Evolutionary conservation across 148 eudicot genomes (phyloP), one percentile per base, ranked within the genome.

Genomic region (Vaccinium corymbosum): DNA sequence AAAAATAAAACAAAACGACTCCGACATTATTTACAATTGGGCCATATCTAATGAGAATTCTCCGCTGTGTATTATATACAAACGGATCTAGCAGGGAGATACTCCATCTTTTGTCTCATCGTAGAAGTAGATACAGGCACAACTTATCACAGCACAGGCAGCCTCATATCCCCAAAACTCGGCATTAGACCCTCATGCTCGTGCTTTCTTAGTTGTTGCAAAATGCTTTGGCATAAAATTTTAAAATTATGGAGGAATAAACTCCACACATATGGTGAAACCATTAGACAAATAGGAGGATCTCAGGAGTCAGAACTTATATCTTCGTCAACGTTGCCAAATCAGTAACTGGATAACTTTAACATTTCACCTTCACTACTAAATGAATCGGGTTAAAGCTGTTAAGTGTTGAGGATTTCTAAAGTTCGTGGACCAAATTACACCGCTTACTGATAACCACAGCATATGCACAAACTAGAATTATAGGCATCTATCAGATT

Each of bases 401-500:
- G 3, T 48, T 38, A 57, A 75, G 51, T 29, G 3, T 48, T 38
- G 48, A 75, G 61, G 2, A 80, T 56, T 73, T 25, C 50, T 29
- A 68, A 38, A 32, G 52, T 81, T 19, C 53, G 64, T 22, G 78
- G 80, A 25, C 62, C 71, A 80, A 64, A 73, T 12, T 55, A 73
- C 46, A 25, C 32, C 15, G 27, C 17, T 61, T 62, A 48, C 13
- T 14, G 13, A 80, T 25, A 70, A 78, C 52, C n/a, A 42, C 42
- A 56, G 46, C 29, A 82, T 4, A 46, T 73, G 46, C 9, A 13
- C 14, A 72, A 78, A 66, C 15, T 42, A 49, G 14, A n/a, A 76
- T 4, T 22, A 25, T 83, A 74, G 27, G 32, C 52, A 55, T 61
- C 80, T 59, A 79, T 72, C 22, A 66, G 25, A 85, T 80, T 83